phyloP scores from a whole-genome alignment of 495 filamentous ascomycete species.

The Penicillium paxilli region DNA sequence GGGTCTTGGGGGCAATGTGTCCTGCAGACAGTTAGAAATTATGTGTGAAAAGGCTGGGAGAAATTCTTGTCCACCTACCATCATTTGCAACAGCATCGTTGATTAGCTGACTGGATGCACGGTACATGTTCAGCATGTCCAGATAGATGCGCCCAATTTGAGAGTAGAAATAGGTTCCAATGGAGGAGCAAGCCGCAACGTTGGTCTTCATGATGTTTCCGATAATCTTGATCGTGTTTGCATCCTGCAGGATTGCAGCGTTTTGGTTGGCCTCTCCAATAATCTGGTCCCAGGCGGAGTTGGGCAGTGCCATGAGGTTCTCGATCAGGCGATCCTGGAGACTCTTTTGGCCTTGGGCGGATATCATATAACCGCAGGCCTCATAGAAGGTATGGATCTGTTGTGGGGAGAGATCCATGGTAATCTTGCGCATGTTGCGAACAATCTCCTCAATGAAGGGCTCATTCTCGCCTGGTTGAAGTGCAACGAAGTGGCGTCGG shows the following conservation, averaged over 20 bases:
- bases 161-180: slow-evolving; percentile 97
- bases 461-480: slow-evolving; percentile 91
- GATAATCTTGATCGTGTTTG: slow-evolving; percentile 94
- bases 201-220: slow-evolving; percentile 99
- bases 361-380: slow-evolving; percentile 99
- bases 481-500: slow-evolving; percentile 92
- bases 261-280: slow-evolving; percentile 81
- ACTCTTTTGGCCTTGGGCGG: slow-evolving; percentile 89
- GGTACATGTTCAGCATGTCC: slow-evolving; percentile 99
- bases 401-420: slow-evolving; percentile 88
- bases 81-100: slow-evolving; percentile 86
- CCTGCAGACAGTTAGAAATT: slow-evolving; percentile 53
- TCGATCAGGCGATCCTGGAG: slow-evolving; percentile 87
- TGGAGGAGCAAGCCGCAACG: slow-evolving; percentile 92
- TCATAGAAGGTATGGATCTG: slow-evolving; percentile 99
- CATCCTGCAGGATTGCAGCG: slow-evolving; percentile 80
- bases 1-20: slow-evolving; percentile 94
- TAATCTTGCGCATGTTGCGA: slow-evolving; percentile 90
- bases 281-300: slow-evolving; percentile 92
- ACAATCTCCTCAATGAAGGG: slow-evolving; percentile 99
- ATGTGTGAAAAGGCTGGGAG: no score
- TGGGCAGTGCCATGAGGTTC: slow-evolving; percentile 91
- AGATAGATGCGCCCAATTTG: slow-evolving; percentile 97
- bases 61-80: slow-evolving; percentile 51
- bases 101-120: slow-evolving; percentile 91